Evolutionary conservation across 352 stramenopile species (phyloP).

Genomic region (Globisporangium canariense): DNA sequence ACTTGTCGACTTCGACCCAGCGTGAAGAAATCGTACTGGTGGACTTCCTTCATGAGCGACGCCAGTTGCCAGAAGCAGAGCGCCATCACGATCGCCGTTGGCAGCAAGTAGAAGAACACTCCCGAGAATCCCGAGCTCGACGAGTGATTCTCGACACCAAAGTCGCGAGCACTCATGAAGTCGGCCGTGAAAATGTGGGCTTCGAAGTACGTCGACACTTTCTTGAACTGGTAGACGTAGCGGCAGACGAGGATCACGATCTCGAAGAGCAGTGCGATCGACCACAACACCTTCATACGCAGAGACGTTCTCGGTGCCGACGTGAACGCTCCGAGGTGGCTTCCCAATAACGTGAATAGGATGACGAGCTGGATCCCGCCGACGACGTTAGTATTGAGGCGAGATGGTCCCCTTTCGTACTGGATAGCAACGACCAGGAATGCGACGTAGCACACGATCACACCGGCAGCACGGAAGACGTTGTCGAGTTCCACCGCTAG

Average conservation of each 20-base stretch:
- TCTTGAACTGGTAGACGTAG: constrained; percentile 82
- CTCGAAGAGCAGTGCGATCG: constrained; percentile 67
- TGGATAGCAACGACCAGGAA: constrained; percentile 69
- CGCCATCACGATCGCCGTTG: constrained; percentile 63
- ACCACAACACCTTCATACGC: constrained; percentile 73
- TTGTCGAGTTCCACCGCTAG: constrained; percentile 77
- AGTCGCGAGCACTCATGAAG: constrained; percentile 74
- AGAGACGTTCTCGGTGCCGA: constrained; percentile 62
- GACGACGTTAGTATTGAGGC: constrained; percentile 62
- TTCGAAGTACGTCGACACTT: constrained; percentile 63
- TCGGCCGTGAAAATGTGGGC: constrained; percentile 57
- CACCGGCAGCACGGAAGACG: constrained; percentile 60
- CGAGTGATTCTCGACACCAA: constrained; percentile 68
- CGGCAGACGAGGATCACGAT: constrained; percentile 60
- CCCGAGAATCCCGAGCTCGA: constrained; percentile 55
- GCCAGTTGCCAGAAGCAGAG: constrained; percentile 83
- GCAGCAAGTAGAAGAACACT: constrained; percentile 78
- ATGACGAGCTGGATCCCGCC: constrained; percentile 57
- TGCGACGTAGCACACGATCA: constrained; percentile 63
- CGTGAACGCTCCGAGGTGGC: constrained; percentile 68
- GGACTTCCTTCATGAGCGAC: constrained; percentile 65
- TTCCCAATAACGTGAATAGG: constrained; percentile 63
- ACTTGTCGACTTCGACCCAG: constrained; percentile 45
- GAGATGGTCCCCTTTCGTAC: constrained; percentile 49
- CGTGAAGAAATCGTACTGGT: constrained; percentile 62